phyloP scores from a whole-genome alignment of 176 grass and related monocot genomes.

The Avena insularis region DNA sequence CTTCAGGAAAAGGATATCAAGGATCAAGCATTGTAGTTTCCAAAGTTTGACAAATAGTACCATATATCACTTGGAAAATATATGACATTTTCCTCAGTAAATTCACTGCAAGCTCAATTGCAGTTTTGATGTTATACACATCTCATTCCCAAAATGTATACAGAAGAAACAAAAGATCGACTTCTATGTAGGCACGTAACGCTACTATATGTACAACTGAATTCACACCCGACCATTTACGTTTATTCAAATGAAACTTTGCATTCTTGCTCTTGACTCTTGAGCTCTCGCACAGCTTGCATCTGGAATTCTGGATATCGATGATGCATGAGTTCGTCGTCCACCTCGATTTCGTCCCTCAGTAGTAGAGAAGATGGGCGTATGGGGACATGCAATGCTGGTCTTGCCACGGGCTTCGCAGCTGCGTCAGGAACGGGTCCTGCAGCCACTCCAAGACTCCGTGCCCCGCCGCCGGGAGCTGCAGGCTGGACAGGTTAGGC shows the following conservation, averaged over 20 bases:
- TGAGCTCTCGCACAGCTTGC: neutral
- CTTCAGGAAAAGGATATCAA: neutral
- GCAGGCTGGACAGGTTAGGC: slow-evolving; percentile 42
- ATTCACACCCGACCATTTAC: slow-evolving; percentile 16
- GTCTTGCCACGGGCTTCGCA: slow-evolving; percentile 80
- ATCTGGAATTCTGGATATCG: neutral
- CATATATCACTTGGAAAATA: neutral
- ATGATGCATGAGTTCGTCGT: neutral
- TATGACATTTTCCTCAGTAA: neutral
- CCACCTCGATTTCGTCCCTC: neutral
- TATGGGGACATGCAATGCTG: slow-evolving; percentile 61
- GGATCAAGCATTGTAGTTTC: neutral
- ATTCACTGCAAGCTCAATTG: slow-evolving; percentile 10
- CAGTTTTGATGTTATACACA: neutral
- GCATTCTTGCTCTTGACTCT: neutral
- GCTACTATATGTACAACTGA: slow-evolving; percentile 13
- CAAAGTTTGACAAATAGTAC: neutral
- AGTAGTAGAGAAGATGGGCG: slow-evolving; percentile 60
- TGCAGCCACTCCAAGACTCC: slow-evolving; percentile 65
- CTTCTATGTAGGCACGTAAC: neutral
- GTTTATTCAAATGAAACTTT: neutral
- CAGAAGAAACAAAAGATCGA: neutral
- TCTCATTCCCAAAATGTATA: neutral
- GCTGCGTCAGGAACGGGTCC: slow-evolving; percentile 64
- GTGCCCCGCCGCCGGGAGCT: slow-evolving; percentile 44